Evolutionary conservation across 192 early-diverging fungal species (phyloP).

Genomic region (Entomortierella parvispora): DNA sequence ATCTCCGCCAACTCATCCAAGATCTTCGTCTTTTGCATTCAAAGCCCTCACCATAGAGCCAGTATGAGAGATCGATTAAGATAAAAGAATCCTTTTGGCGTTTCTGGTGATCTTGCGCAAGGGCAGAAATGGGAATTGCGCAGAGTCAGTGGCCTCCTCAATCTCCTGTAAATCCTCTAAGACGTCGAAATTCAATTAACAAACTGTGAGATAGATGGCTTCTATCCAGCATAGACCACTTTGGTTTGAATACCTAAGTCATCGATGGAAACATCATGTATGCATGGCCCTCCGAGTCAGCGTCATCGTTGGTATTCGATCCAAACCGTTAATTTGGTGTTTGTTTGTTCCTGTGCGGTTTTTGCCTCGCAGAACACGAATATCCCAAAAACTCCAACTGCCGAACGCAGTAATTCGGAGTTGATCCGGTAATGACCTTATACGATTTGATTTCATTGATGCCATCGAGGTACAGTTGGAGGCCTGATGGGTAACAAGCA

Average conservation of each 20-base stretch:
- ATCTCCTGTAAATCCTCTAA: conserved; percentile 26
- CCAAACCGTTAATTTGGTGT: too few relatives aligned
- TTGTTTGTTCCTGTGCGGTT: too few relatives aligned
- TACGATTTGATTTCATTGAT: too few relatives aligned
- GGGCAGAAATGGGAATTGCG: conserved; percentile 21
- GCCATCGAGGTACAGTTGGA: too few relatives aligned
- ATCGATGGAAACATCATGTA: too few relatives aligned
- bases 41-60: conserved; percentile 15
- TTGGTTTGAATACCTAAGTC: conserved; percentile 1
- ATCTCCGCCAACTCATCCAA: conserved; percentile 20
- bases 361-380: too few relatives aligned
- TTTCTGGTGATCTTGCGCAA: conserved; percentile 14
- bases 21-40: conserved; percentile 4
- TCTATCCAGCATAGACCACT: conserved; percentile 7
- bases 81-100: conserved; percentile 16
- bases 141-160: conserved; percentile 28
- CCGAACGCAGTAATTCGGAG: too few relatives aligned
- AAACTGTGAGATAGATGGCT: conserved; percentile 6
- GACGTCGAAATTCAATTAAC: conserved; percentile 1
- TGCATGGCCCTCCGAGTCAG: too few relatives aligned
- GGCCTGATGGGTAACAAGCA: too few relatives aligned
- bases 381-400: too few relatives aligned
- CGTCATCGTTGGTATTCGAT: too few relatives aligned
- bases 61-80: conserved; percentile 1
- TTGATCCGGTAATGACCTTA: too few relatives aligned